These are phyloP conservation scores for Penicillium atrosanguineum DNA, from an alignment of 495 filamentous ascomycete genomes.

Conservation along the genomic window DNA sequence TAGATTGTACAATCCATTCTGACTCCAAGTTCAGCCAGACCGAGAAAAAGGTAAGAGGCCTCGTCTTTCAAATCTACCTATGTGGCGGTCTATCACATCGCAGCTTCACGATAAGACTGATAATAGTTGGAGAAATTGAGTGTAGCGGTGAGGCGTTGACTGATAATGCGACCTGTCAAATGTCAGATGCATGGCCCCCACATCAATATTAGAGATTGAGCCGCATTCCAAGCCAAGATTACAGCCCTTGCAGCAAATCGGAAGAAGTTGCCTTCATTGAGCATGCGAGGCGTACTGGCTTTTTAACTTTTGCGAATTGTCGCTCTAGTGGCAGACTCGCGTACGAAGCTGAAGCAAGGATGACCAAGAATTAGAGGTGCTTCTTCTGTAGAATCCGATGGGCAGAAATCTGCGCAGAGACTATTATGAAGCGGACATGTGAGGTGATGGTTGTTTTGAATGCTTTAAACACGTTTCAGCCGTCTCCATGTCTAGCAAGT, in stretches of 20 bases:
- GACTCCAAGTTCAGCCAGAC: too few species aligned
- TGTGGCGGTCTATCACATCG: too few species aligned
- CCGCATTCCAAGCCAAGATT: slow-evolving; percentile 41
- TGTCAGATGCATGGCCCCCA: background rate
- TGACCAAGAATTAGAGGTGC: slow-evolving; percentile 32
- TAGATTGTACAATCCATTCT: too few species aligned
- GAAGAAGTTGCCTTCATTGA: slow-evolving; percentile 46
- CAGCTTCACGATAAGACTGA: too few species aligned
- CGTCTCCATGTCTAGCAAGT: slow-evolving; percentile 9
- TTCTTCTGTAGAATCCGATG: slow-evolving; percentile 18
- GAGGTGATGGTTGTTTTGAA: slow-evolving; percentile 18
- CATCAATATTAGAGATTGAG: background rate
- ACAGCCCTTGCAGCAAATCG: slow-evolving; percentile 48
- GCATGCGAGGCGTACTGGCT: slow-evolving; percentile 39
- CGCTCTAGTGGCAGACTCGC: slow-evolving; percentile 36
- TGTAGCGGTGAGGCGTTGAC: too few species aligned
- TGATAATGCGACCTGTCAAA: too few species aligned
- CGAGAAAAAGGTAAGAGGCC: too few species aligned
- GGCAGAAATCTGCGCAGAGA: slow-evolving; percentile 14
- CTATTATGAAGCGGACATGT: slow-evolving; percentile 37
- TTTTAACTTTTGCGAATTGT: slow-evolving; percentile 34
- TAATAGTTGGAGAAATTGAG: too few species aligned
- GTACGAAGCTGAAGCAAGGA: slow-evolving; percentile 40
- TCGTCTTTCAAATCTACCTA: too few species aligned
- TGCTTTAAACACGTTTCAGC: slow-evolving; percentile 25